phyloP scores from a whole-genome alignment of 768 basidiomycete species.

The Wakefieldia striispora region DNA sequence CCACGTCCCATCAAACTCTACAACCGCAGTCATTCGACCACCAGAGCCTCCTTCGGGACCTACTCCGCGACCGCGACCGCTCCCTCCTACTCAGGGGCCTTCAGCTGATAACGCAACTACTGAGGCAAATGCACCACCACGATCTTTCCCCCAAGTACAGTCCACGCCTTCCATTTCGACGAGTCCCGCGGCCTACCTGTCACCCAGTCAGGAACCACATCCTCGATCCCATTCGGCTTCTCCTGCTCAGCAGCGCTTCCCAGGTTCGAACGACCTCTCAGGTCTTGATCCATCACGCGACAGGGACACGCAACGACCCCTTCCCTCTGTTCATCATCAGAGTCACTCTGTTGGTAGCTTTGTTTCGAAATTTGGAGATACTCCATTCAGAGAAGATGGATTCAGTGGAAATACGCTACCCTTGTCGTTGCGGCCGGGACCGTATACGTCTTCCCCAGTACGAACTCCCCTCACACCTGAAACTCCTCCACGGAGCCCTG shows the following conservation, averaged over 20 bases:
- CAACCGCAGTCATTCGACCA: constrained; percentile 11
- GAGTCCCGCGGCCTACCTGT: constrained; percentile 31
- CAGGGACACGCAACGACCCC: constrained; percentile 28
- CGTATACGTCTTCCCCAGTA: constrained; percentile 18
- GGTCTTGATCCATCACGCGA: constrained; percentile 26
- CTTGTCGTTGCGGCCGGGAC: constrained; percentile 26
- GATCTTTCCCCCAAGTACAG: constrained; percentile 26
- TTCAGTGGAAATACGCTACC: constrained; percentile 25
- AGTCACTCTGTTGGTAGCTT: constrained; percentile 27
- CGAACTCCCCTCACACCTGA: constrained; percentile 41
- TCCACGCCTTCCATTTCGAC: constrained; percentile 20
- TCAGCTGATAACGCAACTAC: constrained; percentile 15
- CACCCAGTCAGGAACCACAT: constrained; percentile 55
- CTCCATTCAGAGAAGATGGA: constrained; percentile 29
- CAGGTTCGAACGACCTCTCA: constrained; percentile 14
- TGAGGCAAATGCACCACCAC: constrained; percentile 17
- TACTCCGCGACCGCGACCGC: constrained; percentile 26
- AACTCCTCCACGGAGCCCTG: constrained; percentile 62
- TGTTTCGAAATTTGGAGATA: constrained; percentile 32
- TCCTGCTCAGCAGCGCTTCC: constrained; percentile 33
- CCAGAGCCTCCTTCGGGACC: constrained; percentile 17
- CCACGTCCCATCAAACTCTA: constrained; percentile 18
- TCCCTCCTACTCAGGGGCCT: constrained; percentile 30
- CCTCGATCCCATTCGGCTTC: constrained; percentile 63
- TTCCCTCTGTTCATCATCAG: constrained; percentile 24